phyloP scores from a whole-genome alignment of 129 eudicot species.

The Escallonia herrerae region DNA sequence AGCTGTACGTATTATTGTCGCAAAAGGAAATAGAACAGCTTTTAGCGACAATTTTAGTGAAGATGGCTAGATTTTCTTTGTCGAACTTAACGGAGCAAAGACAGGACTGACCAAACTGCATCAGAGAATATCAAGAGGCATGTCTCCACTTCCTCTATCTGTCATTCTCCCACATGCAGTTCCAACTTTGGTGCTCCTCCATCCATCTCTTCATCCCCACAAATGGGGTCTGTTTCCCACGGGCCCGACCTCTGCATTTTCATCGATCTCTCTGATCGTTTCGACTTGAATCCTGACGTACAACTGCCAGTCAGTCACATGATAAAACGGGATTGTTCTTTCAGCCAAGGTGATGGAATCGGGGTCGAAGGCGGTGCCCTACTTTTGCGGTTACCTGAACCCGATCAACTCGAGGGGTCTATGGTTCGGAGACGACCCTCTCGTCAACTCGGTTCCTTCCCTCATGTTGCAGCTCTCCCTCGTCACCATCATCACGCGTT shows the following conservation, averaged over 20 bases:
- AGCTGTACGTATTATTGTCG: too few relatives aligned
- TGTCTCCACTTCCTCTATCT: background rate
- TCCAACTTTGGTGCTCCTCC: constrained; percentile 16
- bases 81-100: too few relatives aligned
- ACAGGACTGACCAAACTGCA: too few relatives aligned
- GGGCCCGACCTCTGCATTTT: background rate
- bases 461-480: constrained; percentile 35
- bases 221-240: constrained; percentile 7
- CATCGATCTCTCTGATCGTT: background rate
- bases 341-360: background rate
- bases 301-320: too few relatives aligned
- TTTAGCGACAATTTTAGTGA: too few relatives aligned
- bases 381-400: constrained; percentile 14
- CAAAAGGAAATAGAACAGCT: too few relatives aligned
- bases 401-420: constrained; percentile 26
- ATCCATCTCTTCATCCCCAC: constrained; percentile 7
- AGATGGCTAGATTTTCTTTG: too few relatives aligned
- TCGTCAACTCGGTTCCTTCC: constrained; percentile 23
- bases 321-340: too few relatives aligned
- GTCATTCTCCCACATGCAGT: background rate
- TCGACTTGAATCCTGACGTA: background rate
- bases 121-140: too few relatives aligned
- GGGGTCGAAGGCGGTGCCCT: background rate
- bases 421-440: constrained; percentile 29
- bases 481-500: constrained; percentile 23